Conservation (phyloP, 2,329 filamentous ascomycete species). For the Microcyclospora tardicrescens region DNA sequence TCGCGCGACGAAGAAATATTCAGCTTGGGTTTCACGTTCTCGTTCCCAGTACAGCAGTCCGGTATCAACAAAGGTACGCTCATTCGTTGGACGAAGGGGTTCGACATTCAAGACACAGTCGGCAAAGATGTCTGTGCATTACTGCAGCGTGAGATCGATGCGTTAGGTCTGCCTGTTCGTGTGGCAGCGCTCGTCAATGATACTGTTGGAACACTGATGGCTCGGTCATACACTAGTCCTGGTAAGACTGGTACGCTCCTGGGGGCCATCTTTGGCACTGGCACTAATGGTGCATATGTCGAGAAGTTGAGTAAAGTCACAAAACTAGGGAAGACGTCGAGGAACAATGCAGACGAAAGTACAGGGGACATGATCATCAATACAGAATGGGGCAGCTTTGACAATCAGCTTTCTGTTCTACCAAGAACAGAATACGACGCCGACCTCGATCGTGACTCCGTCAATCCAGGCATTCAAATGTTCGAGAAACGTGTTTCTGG, state of each 20-base stretch:
- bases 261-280: slow-evolving; percentile 95
- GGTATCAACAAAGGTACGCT: slow-evolving; percentile 91
- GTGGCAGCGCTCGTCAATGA: slow-evolving; percentile 97
- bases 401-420: slow-evolving; percentile 80
- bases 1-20: slow-evolving; percentile 66
- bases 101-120: slow-evolving; percentile 87
- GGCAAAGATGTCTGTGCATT: slow-evolving; percentile 90
- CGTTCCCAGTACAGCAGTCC: slow-evolving; percentile 85
- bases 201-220: slow-evolving; percentile 95
- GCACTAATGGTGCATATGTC: slow-evolving; percentile 93
- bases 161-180: slow-evolving; percentile 71
- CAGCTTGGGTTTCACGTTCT: slow-evolving; percentile 96
- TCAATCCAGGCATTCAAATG: slow-evolving; percentile 93
- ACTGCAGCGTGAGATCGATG: slow-evolving; percentile 80
- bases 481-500: slow-evolving; percentile 97
- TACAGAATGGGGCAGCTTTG: slow-evolving; percentile 96
- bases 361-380: slow-evolving; percentile 97
- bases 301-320: slow-evolving; percentile 79
- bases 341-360: slow-evolving; percentile 55
- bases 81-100: slow-evolving; percentile 97
- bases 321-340: slow-evolving; percentile 47
- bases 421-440: slow-evolving; percentile 75
- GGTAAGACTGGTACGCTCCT: slow-evolving; percentile 76
- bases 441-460: slow-evolving; percentile 62
- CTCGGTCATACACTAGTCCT: slow-evolving; percentile 84